Base-by-base conservation (phyloP, 208 protist genomes). In the Endotrypanum monterogeii region DNA sequence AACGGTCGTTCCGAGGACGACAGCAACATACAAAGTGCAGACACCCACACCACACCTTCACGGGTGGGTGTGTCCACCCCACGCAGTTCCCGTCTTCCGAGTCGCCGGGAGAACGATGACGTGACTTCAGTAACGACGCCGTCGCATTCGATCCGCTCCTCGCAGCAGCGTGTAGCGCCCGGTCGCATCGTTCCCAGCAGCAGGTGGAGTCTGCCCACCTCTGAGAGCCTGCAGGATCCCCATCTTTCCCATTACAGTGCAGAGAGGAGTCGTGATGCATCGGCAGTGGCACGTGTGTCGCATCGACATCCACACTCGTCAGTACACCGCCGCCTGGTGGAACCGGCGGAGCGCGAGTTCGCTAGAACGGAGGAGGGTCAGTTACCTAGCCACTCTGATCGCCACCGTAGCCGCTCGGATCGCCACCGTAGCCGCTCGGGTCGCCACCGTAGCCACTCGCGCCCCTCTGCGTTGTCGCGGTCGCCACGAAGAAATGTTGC, bases 331-430 rank as follows among this genome's bases (percentile, higher is more conserved):
- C 71, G 62, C 61, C 57, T 35, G 28, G 52, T 48, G n/a, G 82
- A 68, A 41, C 73, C 77, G 32, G 63, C 62, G 3, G 82, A 85
- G 72, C 82, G 82, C 20, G 82, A 85, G 73, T 82, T 85, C 37
- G 50, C 79, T 5, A 28, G 25, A 50, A 23, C 44, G 18, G 63
- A 35, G 60, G 67, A 35, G 25, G 4, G 44, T 44, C 72, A 50
- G 7, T 67, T 35, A 37, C 75, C 39, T 25, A 73, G 66, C 71
- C 60, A 48, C 46, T 16, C 63, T 11, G 57, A 78, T 23, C 37
- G 46, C 54, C 55, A 60, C 62, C 48, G 54, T 74, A 69, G 73
- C 55, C 57, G 55, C n/a, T 16, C 63, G 16, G 57, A 78, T 23
- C 37, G 46, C 54, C 55, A 60, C 62, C 48, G 54, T 74, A 69